Conservation (phyloP, 805 yeast species). For the Pichia insulana region DNA sequence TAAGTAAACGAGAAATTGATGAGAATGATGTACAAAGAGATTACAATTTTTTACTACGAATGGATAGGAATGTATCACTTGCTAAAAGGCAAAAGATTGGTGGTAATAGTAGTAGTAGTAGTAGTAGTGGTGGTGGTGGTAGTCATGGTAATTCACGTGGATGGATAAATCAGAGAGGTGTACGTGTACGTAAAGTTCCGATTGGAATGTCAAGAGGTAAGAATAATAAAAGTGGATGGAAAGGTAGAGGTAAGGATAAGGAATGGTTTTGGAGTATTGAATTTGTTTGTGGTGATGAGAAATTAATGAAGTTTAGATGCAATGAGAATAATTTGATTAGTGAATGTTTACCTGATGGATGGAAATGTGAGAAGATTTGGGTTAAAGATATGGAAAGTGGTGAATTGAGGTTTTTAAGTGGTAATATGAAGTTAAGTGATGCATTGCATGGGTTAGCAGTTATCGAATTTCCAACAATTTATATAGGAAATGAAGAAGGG, state of each 20-base stretch:
- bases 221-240: slow-evolving; percentile 45
- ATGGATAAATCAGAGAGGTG: slow-evolving; percentile 40
- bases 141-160: slow-evolving; percentile 28
- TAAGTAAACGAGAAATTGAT: slow-evolving; percentile 39
- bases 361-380: slow-evolving; percentile 17
- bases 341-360: slow-evolving; percentile 33
- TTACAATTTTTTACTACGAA: slow-evolving; percentile 60
- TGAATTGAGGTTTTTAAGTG: neutral
- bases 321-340: slow-evolving; percentile 30
- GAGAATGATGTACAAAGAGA: slow-evolving; percentile 63
- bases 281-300: slow-evolving; percentile 34
- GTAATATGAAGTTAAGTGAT: slow-evolving; percentile 18
- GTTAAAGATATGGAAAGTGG: slow-evolving; percentile 28
- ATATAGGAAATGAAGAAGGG: slow-evolving; percentile 30
- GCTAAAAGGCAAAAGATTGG: slow-evolving; percentile 5
- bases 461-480: slow-evolving; percentile 71
- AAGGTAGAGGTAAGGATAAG: slow-evolving; percentile 48
- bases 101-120: slow-evolving; percentile 29
- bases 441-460: slow-evolving; percentile 50
- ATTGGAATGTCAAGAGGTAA: slow-evolving; percentile 64
- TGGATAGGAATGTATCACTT: slow-evolving; percentile 27
- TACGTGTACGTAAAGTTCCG: slow-evolving; percentile 53
- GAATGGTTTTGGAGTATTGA: slow-evolving; percentile 73
- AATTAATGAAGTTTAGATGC: slow-evolving; percentile 30
- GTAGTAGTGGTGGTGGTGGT: neutral